Evolutionary conservation across 164 flowering plant species (phyloP).

Genomic region (Tetrastigma voinierianum): DNA sequence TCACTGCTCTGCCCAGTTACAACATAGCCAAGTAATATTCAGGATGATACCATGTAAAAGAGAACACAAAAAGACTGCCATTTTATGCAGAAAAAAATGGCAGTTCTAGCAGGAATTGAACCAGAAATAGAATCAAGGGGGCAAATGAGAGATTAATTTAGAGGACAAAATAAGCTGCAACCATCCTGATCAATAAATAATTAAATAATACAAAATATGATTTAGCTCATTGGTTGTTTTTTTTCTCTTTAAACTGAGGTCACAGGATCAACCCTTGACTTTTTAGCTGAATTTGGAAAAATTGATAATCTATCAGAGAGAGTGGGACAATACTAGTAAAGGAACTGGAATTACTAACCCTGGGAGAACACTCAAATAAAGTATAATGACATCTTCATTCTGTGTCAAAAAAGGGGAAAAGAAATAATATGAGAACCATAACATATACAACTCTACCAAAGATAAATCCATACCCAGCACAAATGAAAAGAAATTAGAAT

Average conservation of each 20-base stretch:
- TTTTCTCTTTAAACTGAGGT: too few relatives aligned
- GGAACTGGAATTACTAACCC: slow-evolving; percentile 52
- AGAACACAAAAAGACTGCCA: neutral
- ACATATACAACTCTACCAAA: neutral
- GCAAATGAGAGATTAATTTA: neutral
- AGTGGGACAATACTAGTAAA: neutral
- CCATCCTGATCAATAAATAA: too few relatives aligned
- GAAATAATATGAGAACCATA: slow-evolving; percentile 5
- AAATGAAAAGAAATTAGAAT: neutral
- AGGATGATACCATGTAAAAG: slow-evolving; percentile 4
- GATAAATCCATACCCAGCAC: neutral
- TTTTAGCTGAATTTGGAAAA: neutral
- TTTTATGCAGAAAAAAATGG: neutral
- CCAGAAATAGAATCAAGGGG: neutral
- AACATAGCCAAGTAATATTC: slow-evolving; percentile 29
- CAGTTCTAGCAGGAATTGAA: neutral
- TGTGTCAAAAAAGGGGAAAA: slow-evolving; percentile 30
- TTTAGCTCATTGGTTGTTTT: too few relatives aligned
- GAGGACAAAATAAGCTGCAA: too few relatives aligned
- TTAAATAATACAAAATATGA: too few relatives aligned
- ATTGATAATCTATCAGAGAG: neutral
- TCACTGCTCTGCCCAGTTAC: slow-evolving; percentile 95
- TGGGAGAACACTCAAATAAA: slow-evolving; percentile 79
- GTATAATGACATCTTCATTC: slow-evolving; percentile 95
- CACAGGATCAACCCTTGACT: too few relatives aligned